Evolutionary conservation across 2,329 filamentous ascomycete species (phyloP).

Genomic region (Metarhizium humberi): DNA sequence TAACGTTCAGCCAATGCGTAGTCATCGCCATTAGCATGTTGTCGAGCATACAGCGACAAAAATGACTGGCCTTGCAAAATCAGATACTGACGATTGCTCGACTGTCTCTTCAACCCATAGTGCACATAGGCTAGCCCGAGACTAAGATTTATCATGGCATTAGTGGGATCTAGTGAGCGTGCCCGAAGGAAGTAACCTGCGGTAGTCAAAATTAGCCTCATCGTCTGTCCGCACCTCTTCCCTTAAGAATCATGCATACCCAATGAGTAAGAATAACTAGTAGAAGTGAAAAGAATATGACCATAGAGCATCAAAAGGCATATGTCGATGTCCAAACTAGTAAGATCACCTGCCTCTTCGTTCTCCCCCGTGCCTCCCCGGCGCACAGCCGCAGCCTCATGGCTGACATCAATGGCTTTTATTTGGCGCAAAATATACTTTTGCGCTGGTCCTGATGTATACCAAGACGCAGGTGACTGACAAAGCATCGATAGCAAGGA

Average conservation of each 20-base stretch:
- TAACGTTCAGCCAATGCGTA: conserved; percentile 21
- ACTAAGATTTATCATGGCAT: conserved; percentile 70
- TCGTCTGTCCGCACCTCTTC: conserved; percentile 2
- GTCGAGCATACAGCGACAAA: conserved; percentile 37
- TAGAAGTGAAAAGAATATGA: conserved; percentile 77
- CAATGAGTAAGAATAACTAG: conserved; percentile 73
- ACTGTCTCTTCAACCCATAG: conserved; percentile 79
- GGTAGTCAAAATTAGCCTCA: not conserved
- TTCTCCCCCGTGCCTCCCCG: conserved; percentile 14
- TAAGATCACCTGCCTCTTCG: not conserved
- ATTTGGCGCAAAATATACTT: conserved; percentile 90
- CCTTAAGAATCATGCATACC: conserved; percentile 31
- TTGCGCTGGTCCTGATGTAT: conserved; percentile 71
- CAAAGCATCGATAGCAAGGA: conserved; percentile 67
- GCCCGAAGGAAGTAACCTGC: conserved; percentile 75
- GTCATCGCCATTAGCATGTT: conserved; percentile 2
- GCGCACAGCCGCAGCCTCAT: conserved; percentile 27
- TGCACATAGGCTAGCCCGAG: conserved; percentile 82
- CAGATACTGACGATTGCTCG: conserved; percentile 81
- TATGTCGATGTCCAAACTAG: conserved; percentile 51
- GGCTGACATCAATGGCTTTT: conserved; percentile 70
- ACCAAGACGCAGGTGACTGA: conserved; percentile 64
- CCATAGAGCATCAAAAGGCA: conserved; percentile 82
- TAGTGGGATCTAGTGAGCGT: conserved; percentile 62
- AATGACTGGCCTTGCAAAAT: conserved; percentile 80